Conservation (phyloP, 495 filamentous ascomycete species). For the Penicillium fimorum region DNA sequence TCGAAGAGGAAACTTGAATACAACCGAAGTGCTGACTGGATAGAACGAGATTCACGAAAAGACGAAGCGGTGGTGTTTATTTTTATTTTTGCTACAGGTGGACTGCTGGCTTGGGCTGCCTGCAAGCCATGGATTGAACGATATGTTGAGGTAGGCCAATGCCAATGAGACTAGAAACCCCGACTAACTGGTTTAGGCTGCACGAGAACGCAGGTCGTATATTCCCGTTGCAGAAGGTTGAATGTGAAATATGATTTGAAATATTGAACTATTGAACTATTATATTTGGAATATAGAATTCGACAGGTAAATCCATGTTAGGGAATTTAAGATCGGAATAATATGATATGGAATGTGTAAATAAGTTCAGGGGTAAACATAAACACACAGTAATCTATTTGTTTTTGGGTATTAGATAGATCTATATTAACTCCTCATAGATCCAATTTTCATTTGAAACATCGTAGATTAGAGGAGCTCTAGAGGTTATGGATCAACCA, state of each 20-base stretch:
- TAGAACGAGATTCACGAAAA: slow-evolving; percentile 83
- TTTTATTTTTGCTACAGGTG: slow-evolving; percentile 85
- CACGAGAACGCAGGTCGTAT: slow-evolving; percentile 45
- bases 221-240: slow-evolving; percentile 40
- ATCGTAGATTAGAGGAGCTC: no score
- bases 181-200: slow-evolving; percentile 29
- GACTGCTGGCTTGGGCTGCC: slow-evolving; percentile 76
- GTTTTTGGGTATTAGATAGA: no score
- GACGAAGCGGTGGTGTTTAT: slow-evolving; percentile 89
- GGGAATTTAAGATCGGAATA: no score
- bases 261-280: background rate
- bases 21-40: slow-evolving; percentile 15
- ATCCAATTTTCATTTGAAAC: no score
- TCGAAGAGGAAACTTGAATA: slow-evolving; percentile 5
- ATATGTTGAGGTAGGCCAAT: slow-evolving; percentile 51
- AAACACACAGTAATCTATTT: no score
- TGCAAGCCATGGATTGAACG: slow-evolving; percentile 63
- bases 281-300: background rate
- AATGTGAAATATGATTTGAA: slow-evolving; percentile 7
- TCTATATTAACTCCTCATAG: no score
- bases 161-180: background rate
- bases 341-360: no score
- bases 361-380: no score
- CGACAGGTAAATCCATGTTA: no score
- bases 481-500: no score